Conservation (phyloP, 306 rosid species). For the Lathyrus sativus region DNA sequence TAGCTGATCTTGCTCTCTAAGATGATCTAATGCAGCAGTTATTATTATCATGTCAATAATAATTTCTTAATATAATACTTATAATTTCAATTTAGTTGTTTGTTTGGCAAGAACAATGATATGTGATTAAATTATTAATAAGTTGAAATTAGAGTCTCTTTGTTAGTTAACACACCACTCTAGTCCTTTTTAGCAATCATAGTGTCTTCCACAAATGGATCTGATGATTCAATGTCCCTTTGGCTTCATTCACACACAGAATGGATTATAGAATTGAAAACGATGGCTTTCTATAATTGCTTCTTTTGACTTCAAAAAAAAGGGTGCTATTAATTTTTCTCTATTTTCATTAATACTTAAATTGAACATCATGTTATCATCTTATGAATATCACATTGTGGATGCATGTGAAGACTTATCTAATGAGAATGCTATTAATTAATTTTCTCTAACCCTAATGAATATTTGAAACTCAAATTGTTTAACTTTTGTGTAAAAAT, state of each 20-base stretch:
- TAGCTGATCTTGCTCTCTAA: slow-evolving; percentile 80
- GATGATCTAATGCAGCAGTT: neutral
- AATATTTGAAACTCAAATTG: too few relatives aligned
- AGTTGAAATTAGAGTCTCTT: neutral
- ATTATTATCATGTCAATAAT: neutral
- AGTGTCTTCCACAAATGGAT: slow-evolving; percentile 40
- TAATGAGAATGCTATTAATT: too few relatives aligned
- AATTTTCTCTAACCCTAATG: too few relatives aligned
- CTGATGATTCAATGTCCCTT: slow-evolving; percentile 49
- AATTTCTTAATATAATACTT: neutral
- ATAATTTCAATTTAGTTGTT: neutral
- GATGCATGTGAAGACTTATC: too few relatives aligned
- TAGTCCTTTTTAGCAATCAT: slow-evolving; percentile 43
- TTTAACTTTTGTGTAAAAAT: too few relatives aligned
- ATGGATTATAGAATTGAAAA: slow-evolving; percentile 28
- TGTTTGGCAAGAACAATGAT: slow-evolving; percentile 21
- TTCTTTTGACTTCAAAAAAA: slow-evolving; percentile 40
- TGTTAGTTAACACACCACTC: slow-evolving; percentile 38
- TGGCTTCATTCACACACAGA: slow-evolving; percentile 40
- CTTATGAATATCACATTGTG: slow-evolving; percentile 12
- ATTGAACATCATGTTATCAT: neutral
- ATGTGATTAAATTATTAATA: neutral
- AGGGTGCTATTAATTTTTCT: slow-evolving; percentile 16
- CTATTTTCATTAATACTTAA: neutral
- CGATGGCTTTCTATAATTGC: slow-evolving; percentile 37